phyloP scores from a whole-genome alignment of 495 filamentous ascomycete species.

The Xylaria telfairii region DNA sequence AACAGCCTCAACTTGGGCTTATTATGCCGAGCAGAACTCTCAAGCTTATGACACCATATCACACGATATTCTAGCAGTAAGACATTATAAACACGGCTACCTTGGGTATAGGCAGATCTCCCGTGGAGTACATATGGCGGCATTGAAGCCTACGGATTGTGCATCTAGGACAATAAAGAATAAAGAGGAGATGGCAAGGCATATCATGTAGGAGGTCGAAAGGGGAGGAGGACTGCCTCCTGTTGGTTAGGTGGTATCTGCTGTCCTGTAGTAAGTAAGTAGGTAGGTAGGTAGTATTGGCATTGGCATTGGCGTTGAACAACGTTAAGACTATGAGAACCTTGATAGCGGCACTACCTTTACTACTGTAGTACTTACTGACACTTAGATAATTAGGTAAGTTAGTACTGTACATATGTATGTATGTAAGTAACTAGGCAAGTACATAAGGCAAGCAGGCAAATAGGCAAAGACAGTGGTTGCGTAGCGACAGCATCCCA shows the following conservation, averaged over 20 bases:
- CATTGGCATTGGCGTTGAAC: neutral
- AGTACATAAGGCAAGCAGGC: too few species aligned
- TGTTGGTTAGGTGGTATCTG: slow-evolving; percentile 1
- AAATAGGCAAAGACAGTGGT: neutral
- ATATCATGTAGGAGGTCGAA: neutral
- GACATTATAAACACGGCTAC: neutral
- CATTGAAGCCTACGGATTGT: slow-evolving; percentile 6
- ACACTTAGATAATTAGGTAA: too few species aligned
- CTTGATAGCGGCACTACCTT: neutral
- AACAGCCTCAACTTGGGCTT: neutral
- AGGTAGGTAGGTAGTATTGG: too few species aligned
- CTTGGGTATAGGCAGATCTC: neutral
- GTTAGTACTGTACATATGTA: too few species aligned
- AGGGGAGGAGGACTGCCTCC: neutral
- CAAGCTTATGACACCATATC: slow-evolving; percentile 22
- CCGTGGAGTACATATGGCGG: slow-evolving; percentile 7
- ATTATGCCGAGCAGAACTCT: neutral
- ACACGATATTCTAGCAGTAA: slow-evolving; percentile 17
- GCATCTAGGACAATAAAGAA: neutral
- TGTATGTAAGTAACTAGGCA: too few species aligned
- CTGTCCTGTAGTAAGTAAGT: neutral
- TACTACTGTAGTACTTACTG: slow-evolving; percentile 1
- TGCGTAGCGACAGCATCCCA: neutral
- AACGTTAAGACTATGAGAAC: slow-evolving; percentile 1
- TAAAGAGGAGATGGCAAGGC: neutral